A percentile compares a stretch with the other conserved stretches of the same genome.
Conservation (phyloP, 73 alveolate genomes). For the Tetrahymena elliotti region DNA sequence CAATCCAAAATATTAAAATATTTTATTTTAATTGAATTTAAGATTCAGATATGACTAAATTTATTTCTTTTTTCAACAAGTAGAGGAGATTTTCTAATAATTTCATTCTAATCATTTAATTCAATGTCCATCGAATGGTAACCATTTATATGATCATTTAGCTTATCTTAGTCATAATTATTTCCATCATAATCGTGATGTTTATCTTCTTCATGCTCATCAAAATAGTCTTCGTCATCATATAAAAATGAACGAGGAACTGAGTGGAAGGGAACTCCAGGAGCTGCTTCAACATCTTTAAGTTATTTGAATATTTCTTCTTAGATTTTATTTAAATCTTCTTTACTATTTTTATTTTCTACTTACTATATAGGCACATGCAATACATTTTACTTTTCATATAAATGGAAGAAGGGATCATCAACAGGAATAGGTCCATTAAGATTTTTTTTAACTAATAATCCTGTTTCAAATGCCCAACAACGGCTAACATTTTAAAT, state of each 20-base stretch:
- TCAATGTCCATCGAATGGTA: not conserved
- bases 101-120: not conserved
- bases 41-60: not conserved
- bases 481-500: constrained; percentile 93
- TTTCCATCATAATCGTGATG: not conserved
- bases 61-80: not conserved
- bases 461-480: constrained; percentile 97
- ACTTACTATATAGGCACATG: constrained; percentile 25
- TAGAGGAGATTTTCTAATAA: not conserved
- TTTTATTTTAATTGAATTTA: not conserved
- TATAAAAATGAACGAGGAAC: constrained; percentile 35
- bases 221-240: not conserved
- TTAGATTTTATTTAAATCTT: constrained; percentile 27
- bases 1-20: not conserved
- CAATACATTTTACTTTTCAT: constrained; percentile 4
- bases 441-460: constrained; percentile 8
- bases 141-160: not conserved
- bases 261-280: constrained; percentile 41
- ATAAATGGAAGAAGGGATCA: constrained; percentile 28
- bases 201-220: not conserved
- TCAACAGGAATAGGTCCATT: constrained; percentile 24
- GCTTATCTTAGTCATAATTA: not conserved
- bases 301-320: constrained; percentile 11
- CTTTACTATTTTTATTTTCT: constrained; percentile 33
- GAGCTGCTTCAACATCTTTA: constrained; percentile 24